phyloP scores from a whole-genome alignment of 2,329 filamentous ascomycete genomes.

The Xylariaceae sp. region DNA sequence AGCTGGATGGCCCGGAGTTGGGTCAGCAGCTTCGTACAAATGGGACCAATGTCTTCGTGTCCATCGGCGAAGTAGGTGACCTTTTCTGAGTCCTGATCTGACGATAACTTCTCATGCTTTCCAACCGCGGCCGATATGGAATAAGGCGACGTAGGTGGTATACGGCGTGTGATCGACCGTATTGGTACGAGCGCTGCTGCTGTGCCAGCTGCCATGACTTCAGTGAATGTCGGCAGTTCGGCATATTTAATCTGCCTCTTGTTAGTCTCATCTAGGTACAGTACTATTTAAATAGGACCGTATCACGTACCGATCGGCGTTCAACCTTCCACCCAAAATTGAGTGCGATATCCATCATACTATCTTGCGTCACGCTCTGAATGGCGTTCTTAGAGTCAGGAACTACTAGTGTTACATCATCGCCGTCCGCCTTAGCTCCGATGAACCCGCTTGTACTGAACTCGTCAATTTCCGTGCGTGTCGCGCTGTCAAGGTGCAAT shows the following conservation, averaged over 20 bases:
- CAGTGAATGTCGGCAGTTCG: slow-evolving; percentile 61
- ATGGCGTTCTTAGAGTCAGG: slow-evolving; percentile 89
- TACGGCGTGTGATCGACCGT: slow-evolving; percentile 79
- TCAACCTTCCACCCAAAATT: slow-evolving; percentile 87
- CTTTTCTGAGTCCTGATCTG: slow-evolving; percentile 51
- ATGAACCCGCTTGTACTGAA: slow-evolving; percentile 96
- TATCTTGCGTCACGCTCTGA: slow-evolving; percentile 71
- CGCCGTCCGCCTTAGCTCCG: slow-evolving; percentile 69
- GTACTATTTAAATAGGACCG: background rate
- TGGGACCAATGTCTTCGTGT: slow-evolving; percentile 72
- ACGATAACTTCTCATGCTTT: slow-evolving; percentile 47
- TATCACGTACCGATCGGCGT: slow-evolving; percentile 64
- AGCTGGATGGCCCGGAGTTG: slow-evolving; percentile 86
- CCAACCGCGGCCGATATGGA: slow-evolving; percentile 46
- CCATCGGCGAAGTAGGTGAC: slow-evolving; percentile 56
- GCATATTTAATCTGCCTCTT: slow-evolving; percentile 63
- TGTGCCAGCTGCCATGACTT: slow-evolving; percentile 91
- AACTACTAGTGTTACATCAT: slow-evolving; percentile 75
- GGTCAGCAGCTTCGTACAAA: slow-evolving; percentile 73
- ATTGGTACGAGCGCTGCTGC: slow-evolving; percentile 92
- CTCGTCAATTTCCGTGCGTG: slow-evolving; percentile 86
- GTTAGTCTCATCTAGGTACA: slow-evolving; percentile 20
- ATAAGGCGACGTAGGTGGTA: slow-evolving; percentile 45
- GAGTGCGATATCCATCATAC: slow-evolving; percentile 74
- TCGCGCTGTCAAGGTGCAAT: slow-evolving; percentile 86